Base-by-base conservation (phyloP, 805 yeast species). In the Candida odintsovae region DNA sequence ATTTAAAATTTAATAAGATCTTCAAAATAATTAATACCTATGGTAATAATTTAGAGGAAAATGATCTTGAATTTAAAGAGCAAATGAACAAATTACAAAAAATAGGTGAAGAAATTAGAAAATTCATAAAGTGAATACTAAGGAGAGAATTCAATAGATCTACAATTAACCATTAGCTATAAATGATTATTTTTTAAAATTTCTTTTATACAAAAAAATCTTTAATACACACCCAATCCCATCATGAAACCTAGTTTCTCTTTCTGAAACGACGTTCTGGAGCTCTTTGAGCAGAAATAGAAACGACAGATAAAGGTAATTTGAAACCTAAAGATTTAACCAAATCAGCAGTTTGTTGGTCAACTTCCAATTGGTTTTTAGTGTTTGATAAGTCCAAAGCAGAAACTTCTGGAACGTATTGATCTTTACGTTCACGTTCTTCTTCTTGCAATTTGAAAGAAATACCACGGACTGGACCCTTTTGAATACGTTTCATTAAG, bases 391-490 rank as follows among this genome's bases (percentile, higher is more conserved):
- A 86, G 80, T 94, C 98, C 74, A 94, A 88, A 76, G 99, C 99
- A 71, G 99, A 95, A 71, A 90, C 95, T 75, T 90, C 98, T 78
- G 99, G 99, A 69, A 95, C 99, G 79, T 90, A 94, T 82, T 94
- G 99, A 79, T 94, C 98, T 81, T 95, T 94, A 82, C 99, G 88
- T 83, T 94, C 99, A 85, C 99, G 92, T 86, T 94, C 99, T 82
- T 94, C 99, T 82, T 94, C 99, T 84, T 94, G 99, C 72, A 94
- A 88, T 78, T 95, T 95, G 96, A 94, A 94, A 67, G 99, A 94
- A 67, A 94, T 95, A 81, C 99, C 99, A 85, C 98, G 90, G 68
- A 94, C 99, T 82, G 99, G 99, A 74, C 99, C 99, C 84, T 92
- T 94, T 80, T 95, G 98, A 72, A 94, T 94, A 83, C 99, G 90